Base-by-base conservation (phyloP, 306 rosid genomes). In the Prunus dulcis region DNA sequence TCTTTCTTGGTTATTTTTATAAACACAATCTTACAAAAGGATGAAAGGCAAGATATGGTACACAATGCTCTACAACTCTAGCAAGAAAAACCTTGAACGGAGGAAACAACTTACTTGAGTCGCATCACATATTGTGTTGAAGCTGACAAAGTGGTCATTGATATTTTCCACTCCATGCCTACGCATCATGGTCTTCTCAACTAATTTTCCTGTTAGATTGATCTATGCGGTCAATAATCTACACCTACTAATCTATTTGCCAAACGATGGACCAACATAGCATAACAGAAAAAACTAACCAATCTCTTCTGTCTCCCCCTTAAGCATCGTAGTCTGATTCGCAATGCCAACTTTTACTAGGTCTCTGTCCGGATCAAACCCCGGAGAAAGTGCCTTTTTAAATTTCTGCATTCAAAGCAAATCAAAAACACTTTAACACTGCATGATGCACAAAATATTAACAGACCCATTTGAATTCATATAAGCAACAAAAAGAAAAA, bases 321-420 rank as follows among this genome's bases (percentile, higher is more conserved):
- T 95, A 75, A 92, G 97, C 98, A 96, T 92, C 34, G 99, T 96
- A 60, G 99, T 96, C 93, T 96, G 99, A 80, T 96, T 96, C 19
- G 99, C 98, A 73, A 96, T 87, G 71, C 99, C 99, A 20, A 79
- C 11, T 85, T 91, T 92, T 27, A 82, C 52, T 12, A 92, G 88
- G 82, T 92, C 98, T 22, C 8, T 70, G 60, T 96, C 96, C 3
- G 97, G 99, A 82, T 96, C 96, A 58, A 96, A 96, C 43, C 93
- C 97, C 53, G 81, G 70, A 72, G 99, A 96, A 76, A 92, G 70
- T 58, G 98, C 96, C 83, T 82, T 80, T 79, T 96, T 91, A 79
- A 96, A 96, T 92, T 92, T 96, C 99, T 96, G 91, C 79, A 79
- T 15, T 34, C 53, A 75, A 81, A 51, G 17, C 38, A 76, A 79